A percentile compares a stretch with the other conserved stretches of the same genome.
Conservation (phyloP, 2,329 filamentous ascomycete species). For the Alternaria rosae region DNA sequence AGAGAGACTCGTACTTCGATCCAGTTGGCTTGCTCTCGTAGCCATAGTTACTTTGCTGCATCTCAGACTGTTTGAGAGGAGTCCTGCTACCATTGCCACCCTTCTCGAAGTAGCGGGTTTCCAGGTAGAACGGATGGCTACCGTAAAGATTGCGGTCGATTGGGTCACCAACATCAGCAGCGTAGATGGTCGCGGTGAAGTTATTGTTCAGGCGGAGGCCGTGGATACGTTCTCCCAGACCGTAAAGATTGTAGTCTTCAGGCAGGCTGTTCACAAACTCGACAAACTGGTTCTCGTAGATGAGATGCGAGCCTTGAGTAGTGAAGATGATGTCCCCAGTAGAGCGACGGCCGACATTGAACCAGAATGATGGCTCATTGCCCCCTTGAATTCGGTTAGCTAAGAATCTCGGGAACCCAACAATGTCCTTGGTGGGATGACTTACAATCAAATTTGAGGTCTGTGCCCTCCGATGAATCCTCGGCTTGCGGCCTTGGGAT, state of each 20-base stretch:
- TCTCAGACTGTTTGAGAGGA: conserved; percentile 63
- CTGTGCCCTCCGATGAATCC: conserved; percentile 47
- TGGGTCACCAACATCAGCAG: conserved; percentile 71
- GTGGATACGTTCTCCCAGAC: conserved; percentile 76
- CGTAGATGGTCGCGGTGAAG: conserved; percentile 72
- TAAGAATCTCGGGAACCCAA: background rate
- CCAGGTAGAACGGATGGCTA: conserved; percentile 78
- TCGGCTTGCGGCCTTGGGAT: conserved; percentile 65
- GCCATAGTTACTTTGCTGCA: conserved; percentile 35
- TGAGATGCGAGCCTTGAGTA: conserved; percentile 68
- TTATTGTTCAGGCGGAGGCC: conserved; percentile 76
- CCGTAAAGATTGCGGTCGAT: conserved; percentile 76
- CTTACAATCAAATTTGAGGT: conserved; percentile 57
- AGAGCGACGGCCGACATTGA: conserved; percentile 63
- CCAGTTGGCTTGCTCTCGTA: conserved; percentile 30
- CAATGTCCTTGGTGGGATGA: background rate
- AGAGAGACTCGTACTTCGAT: conserved; percentile 68
- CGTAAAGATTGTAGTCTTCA: conserved; percentile 77
- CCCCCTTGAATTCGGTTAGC: conserved; percentile 51
- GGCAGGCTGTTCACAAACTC: conserved; percentile 73
- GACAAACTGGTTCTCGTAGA: conserved; percentile 81
- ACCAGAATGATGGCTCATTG: conserved; percentile 66
- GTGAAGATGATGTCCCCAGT: conserved; percentile 73
- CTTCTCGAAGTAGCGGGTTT: conserved; percentile 76
- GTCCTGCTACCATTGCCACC: conserved; percentile 57